Percentiles rank a stretch among this genome's conserved stretches.
Conservation (phyloP, 2,329 filamentous ascomycete genomes). For the Colletotrichum godetiae region DNA sequence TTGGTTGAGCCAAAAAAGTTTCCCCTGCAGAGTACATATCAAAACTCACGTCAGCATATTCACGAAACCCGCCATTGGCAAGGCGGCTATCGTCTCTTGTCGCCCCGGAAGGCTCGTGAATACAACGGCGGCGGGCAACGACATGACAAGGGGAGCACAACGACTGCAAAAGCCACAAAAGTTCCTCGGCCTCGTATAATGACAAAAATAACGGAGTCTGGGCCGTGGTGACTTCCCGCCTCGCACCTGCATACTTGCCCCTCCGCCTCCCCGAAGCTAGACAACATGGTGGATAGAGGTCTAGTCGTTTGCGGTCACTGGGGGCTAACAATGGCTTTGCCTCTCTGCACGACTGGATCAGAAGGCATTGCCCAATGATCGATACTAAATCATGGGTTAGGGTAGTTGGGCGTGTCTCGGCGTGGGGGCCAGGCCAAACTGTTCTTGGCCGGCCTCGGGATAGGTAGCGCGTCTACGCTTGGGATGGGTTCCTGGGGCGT, state of each 20-base stretch:
- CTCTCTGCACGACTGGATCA: background rate
- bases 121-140: background rate
- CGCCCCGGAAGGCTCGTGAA: too few relatives aligned
- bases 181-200: background rate
- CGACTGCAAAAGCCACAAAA: background rate
- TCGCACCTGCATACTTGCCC: background rate
- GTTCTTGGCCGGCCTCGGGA: background rate
- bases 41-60: background rate
- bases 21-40: background rate
- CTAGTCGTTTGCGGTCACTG: too few relatives aligned
- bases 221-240: background rate
- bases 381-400: conserved; percentile 1
- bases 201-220: background rate
- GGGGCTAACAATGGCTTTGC: background rate
- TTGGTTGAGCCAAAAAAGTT: background rate
- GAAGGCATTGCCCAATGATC: conserved; percentile 1
- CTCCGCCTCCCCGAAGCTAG: background rate
- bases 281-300: background rate
- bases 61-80: background rate
- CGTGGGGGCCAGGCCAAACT: conserved; percentile 1
- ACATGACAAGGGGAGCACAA: background rate
- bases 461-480: background rate
- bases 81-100: too few relatives aligned
- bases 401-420: background rate
- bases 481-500: background rate